Base-by-base conservation (phyloP, 73 alveolate species). In the Paramecium caudatum region DNA sequence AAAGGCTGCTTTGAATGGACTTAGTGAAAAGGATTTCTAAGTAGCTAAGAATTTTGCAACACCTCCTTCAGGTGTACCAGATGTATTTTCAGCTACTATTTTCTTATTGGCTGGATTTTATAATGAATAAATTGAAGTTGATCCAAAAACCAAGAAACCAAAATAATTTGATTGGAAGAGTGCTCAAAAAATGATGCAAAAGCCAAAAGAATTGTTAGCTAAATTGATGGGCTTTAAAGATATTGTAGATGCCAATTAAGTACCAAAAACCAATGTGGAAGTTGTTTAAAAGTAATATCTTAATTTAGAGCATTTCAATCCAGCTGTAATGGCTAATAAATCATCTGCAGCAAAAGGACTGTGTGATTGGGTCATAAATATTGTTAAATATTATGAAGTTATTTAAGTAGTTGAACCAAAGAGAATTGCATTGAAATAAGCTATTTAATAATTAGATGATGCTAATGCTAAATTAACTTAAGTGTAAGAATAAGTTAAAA, bases 381-480 rank as follows among this genome's bases (percentile, higher is more conserved):
- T 97, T 94, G 93, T 95, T 90, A 90, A 91, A 94, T 98, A 98
- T 95, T 98, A 97, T 91, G 99, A 98, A 91, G 99, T 98, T 83
- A 99, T 98, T 82, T 94, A 94, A 78, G 93, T 97, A n/a, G 99
- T 98, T 50, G 99, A 98, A 91, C 99, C 99, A 19, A 98, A 98
- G 97, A 95, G 98, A 34, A 91, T 95, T 43, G 99, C 99, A 63
- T 96, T 98, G 90, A 96, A 96, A 91, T 98, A 96, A 62, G 99
- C 99, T 46, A 93, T 95, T 15, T 88, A 91, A 41, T 97, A 97
- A 92, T 96, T 98, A 41, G 96, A 93, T 55, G 99, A 94, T 82
- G 99, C 99, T n/a, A 94, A 95, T 82, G 98, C 95, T 68, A 98
- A 98, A 96, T 94, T 97, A 87, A 96, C 82, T 50, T 94, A 95